Percentiles rank a stretch among this genome's conserved stretches.
Conservation (phyloP, 257 asterid species). For the Gentiana straminea region DNA sequence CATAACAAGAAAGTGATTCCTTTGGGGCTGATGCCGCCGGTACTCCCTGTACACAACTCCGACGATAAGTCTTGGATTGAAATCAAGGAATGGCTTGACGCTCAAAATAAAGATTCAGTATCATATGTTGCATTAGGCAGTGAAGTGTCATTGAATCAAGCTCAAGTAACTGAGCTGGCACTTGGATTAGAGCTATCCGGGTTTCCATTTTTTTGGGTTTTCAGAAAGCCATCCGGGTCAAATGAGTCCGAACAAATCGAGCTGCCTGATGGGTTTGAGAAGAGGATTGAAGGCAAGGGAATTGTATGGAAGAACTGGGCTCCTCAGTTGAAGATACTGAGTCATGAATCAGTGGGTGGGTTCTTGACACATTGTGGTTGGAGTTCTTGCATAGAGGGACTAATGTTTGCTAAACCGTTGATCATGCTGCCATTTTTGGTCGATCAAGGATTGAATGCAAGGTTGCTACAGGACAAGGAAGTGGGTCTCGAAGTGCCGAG, state of each 20-base stretch:
- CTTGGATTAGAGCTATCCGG: conserved; percentile 20
- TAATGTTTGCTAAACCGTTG: conserved; percentile 12
- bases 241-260: neutral
- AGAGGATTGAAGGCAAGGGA: conserved; percentile 15
- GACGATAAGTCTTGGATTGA: conserved; percentile 1
- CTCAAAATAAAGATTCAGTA: conserved; percentile 9
- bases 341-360: conserved; percentile 21
- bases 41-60: neutral
- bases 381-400: conserved; percentile 23
- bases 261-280: conserved; percentile 19
- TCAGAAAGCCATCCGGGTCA: conserved; percentile 9
- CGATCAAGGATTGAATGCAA: conserved; percentile 27
- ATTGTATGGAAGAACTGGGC: conserved; percentile 24
- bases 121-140: conserved; percentile 24
- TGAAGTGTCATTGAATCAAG: conserved; percentile 17
- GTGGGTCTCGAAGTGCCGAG: conserved; percentile 5
- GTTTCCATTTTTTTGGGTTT: conserved; percentile 24
- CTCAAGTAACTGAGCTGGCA: conserved; percentile 19
- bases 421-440: conserved; percentile 17
- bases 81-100: conserved; percentile 17
- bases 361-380: conserved; percentile 25
- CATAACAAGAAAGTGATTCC: conserved; percentile 16
- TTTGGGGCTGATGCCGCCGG: conserved; percentile 17
- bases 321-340: conserved; percentile 20
- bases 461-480: conserved; percentile 14